phyloP scores from a whole-genome alignment of 805 yeast genomes.

The Candida tibetensis region DNA sequence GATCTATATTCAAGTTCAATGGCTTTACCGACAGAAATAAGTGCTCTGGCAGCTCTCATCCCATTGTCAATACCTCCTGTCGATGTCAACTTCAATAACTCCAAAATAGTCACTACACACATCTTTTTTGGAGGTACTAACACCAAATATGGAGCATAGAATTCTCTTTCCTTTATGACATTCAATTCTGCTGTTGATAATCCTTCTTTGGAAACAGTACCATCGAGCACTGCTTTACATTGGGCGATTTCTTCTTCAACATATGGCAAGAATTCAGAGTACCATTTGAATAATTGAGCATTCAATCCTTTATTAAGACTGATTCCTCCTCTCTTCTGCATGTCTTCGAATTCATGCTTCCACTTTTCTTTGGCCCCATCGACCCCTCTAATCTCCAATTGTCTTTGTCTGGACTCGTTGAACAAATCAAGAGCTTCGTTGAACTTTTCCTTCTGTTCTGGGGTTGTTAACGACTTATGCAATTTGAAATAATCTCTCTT shows the following conservation, averaged over 20 bases:
- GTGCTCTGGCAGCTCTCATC: constrained; percentile 79
- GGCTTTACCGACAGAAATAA: constrained; percentile 76
- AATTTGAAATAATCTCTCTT: constrained; percentile 67
- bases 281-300: constrained; percentile 82
- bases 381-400: constrained; percentile 72
- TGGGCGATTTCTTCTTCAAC: constrained; percentile 62
- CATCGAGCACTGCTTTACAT: constrained; percentile 46
- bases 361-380: constrained; percentile 88
- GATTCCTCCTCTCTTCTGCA: constrained; percentile 55
- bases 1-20: constrained; percentile 81
- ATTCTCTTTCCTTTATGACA: constrained; percentile 43
- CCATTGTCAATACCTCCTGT: constrained; percentile 78
- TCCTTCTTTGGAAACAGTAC: constrained; percentile 18
- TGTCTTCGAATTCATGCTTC: constrained; percentile 76
- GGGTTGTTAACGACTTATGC: constrained; percentile 48
- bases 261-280: constrained; percentile 65
- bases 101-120: constrained; percentile 81
- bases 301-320: constrained; percentile 61
- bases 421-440: constrained; percentile 64
- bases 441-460: constrained; percentile 48
- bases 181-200: constrained; percentile 18
- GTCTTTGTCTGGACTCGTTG: constrained; percentile 73
- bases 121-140: constrained; percentile 76
- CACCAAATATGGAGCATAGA: constrained; percentile 74
- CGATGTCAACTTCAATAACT: constrained; percentile 68